Evolutionary conservation across 208 protist genomes (phyloP), one percentile per base, ranked within the genome.

Genomic region (Lotmaria passim): DNA sequence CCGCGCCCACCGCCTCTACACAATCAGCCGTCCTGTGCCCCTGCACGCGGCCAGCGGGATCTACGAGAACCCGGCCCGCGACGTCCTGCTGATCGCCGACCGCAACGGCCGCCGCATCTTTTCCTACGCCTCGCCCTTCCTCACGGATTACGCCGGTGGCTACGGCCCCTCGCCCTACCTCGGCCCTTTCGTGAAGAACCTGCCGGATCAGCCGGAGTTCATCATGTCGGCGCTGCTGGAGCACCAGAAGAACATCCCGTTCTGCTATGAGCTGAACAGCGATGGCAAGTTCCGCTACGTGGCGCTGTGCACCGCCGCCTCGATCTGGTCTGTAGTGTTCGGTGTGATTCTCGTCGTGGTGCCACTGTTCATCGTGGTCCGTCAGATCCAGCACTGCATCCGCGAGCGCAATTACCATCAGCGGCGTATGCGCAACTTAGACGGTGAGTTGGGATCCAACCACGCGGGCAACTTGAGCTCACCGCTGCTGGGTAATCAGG

Each of bases 131-230:
- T 93, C 87, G 24, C 88, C 91, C 17, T 93, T 91, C 64, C 60
- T 81, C 43, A 69, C 53, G 4, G 69, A 85, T 64, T 78, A 69
- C 72, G 60, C 72, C 19, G 39, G 21, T 51, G 57, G 34, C 41
- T 52, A 41, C 34, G 84, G 81, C 31, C 81, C 86, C 7, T 78
- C 87, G 4, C 72, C 85, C 0, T 90, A 81, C 69, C 79, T 94
- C 31, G 87, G 89, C 15, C 79, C 78, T 55, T 94, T 96, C 48
- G 61, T 77, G 59, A 83, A 81, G 39, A 73, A 85, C 19, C 72
- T 96, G 51, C 89, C 89, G 5, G 91, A 96, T 57, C 87, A 94
- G 74, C 89, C 91, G 51, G 87, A 94, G 81, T 94, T 94, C 65
- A 73, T 96, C 50, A 67, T 93, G 61, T 82, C 77, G 24, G 80